Conservation (phyloP, 345 rosid species). For the Hibiscus tridactylites region DNA sequence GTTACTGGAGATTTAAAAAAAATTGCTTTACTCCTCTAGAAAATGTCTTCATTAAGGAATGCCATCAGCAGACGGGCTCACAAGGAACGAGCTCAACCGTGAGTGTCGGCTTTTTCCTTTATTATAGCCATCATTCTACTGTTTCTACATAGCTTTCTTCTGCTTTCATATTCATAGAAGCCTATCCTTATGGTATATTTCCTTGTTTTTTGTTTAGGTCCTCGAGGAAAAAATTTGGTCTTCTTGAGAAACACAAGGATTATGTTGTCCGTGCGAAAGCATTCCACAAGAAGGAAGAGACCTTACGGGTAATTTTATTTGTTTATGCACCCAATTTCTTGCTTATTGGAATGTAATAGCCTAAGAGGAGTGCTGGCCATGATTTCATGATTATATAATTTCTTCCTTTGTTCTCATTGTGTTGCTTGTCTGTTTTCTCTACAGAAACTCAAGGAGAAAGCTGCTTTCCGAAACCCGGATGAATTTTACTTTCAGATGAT, state of each 20-base stretch:
- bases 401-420: no score
- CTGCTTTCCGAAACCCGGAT: constrained; percentile 75
- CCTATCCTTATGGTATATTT: neutral
- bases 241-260: constrained; percentile 92
- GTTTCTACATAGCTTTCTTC: neutral
- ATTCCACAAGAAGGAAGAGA: constrained; percentile 60
- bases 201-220: constrained; percentile 25
- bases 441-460: constrained; percentile 78
- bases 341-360: neutral
- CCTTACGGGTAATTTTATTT: neutral
- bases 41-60: constrained; percentile 74
- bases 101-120: constrained; percentile 18
- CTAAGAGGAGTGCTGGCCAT: neutral
- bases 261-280: constrained; percentile 69
- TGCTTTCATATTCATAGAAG: neutral
- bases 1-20: no score
- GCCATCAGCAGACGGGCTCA: constrained; percentile 61
- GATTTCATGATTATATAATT: neutral
- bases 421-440: neutral
- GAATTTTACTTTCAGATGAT: constrained; percentile 83
- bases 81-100: constrained; percentile 91
- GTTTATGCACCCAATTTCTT: neutral
- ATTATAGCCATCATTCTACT: neutral
- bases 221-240: constrained; percentile 63
- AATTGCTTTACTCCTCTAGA: neutral